phyloP scores from a whole-genome alignment of 2,329 filamentous ascomycete genomes.

The Aspergillus sp. region DNA sequence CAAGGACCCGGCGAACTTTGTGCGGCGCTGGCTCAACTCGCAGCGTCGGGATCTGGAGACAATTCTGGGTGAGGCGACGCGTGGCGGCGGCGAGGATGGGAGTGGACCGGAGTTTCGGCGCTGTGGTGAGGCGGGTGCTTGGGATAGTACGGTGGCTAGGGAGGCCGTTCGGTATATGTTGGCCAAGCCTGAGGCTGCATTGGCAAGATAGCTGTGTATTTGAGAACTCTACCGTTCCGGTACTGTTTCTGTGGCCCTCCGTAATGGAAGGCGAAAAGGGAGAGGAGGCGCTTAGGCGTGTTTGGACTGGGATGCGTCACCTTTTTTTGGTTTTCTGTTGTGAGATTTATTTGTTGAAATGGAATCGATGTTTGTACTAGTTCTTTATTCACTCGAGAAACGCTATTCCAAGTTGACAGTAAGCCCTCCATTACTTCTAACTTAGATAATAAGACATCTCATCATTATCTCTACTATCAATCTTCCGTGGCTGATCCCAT shows the following conservation, averaged over 20 bases:
- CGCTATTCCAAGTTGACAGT: too few relatives aligned
- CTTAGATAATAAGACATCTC: too few relatives aligned
- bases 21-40: conserved; percentile 79
- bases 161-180: conserved; percentile 57
- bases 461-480: too few relatives aligned
- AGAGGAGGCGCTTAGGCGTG: conserved; percentile 4
- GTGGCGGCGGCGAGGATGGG: conserved; percentile 49
- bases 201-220: conserved; percentile 18
- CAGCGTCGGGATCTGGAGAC: conserved; percentile 87
- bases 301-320: background rate
- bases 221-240: background rate
- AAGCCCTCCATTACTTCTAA: too few relatives aligned
- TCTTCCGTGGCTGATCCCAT: too few relatives aligned
- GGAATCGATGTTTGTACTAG: background rate
- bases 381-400: too few relatives aligned
- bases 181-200: conserved; percentile 38
- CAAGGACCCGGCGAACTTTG: conserved; percentile 74
- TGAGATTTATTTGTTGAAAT: background rate
- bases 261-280: conserved; percentile 4
- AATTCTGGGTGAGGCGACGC: conserved; percentile 70
- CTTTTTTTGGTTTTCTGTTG: background rate
- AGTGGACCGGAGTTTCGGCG: conserved; percentile 38
- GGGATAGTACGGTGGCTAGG: conserved; percentile 53
- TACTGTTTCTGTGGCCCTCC: conserved; percentile 9
- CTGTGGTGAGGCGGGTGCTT: conserved; percentile 51